These are phyloP conservation scores for Samsoniella hepiali DNA, from an alignment of 2,329 filamentous ascomycete genomes.

Conservation along the genomic window DNA sequence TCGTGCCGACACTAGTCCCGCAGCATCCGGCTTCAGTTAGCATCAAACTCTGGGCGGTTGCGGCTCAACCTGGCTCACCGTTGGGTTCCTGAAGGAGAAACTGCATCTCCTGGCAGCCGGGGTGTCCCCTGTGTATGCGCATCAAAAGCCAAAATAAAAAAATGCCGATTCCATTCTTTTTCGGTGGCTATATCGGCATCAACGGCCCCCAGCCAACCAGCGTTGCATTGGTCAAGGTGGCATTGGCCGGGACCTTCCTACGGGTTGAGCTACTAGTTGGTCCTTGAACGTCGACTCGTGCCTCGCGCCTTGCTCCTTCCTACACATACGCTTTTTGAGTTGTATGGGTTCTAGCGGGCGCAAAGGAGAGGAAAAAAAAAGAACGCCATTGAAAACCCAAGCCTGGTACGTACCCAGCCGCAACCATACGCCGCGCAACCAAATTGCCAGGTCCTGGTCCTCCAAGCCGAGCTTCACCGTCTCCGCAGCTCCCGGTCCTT, in stretches of 20 bases:
- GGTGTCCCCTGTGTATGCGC: background rate
- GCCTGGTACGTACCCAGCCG: too few species aligned
- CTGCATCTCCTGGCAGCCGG: background rate
- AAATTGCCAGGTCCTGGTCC: background rate
- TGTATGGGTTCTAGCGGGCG: background rate
- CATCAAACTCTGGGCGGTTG: background rate
- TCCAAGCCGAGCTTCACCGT: background rate
- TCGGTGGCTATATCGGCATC: background rate
- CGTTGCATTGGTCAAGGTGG: background rate
- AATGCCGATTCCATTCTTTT: background rate
- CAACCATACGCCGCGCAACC: background rate
- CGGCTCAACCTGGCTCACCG: background rate
- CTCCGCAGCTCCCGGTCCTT: background rate
- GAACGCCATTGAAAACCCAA: too few species aligned
- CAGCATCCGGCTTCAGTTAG: background rate
- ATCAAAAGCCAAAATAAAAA: background rate
- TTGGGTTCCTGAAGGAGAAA: background rate
- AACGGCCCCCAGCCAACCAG: background rate
- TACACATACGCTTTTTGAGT: background rate
- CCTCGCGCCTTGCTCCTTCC: background rate
- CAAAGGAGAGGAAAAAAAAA: background rate
- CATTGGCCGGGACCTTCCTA: background rate
- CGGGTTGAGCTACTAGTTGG: background rate
- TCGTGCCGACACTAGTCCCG: constrained; percentile 9
- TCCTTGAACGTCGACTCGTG: background rate